Evolutionary conservation across 257 asterid genomes (phyloP).

Genomic region (Striga asiatica): DNA sequence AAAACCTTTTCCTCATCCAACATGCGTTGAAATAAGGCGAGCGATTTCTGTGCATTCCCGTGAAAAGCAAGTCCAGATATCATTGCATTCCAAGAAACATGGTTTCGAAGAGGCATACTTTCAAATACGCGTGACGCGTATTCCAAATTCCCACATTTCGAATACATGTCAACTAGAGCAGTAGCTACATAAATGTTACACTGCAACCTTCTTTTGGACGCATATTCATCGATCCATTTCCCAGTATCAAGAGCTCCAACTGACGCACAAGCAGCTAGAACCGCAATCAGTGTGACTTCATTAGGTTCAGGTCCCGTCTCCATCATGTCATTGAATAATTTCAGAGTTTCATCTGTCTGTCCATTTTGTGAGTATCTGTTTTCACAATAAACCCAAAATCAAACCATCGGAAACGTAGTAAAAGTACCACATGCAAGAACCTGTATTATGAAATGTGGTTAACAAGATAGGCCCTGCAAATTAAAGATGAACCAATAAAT

Average conservation of each 20-base stretch:
- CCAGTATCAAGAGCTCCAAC: slow-evolving; percentile 72
- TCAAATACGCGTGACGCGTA: slow-evolving; percentile 54
- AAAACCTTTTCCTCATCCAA: slow-evolving; percentile 23
- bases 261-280: slow-evolving; percentile 82
- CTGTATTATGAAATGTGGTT: too few relatives aligned
- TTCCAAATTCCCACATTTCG: slow-evolving; percentile 76
- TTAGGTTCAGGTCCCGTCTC: slow-evolving; percentile 51
- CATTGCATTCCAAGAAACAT: slow-evolving; percentile 90
- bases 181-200: slow-evolving; percentile 56
- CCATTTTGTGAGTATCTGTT: slow-evolving; percentile 85
- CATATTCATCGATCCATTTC: slow-evolving; percentile 53
- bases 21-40: slow-evolving; percentile 61
- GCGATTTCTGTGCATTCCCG: slow-evolving; percentile 62
- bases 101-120: slow-evolving; percentile 49
- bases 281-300: slow-evolving; percentile 66
- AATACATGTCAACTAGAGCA: slow-evolving; percentile 81
- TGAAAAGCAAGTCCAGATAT: slow-evolving; percentile 79
- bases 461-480: not conserved
- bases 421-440: not conserved
- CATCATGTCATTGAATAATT: slow-evolving; percentile 54
- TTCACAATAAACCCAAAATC: slow-evolving; percentile 11
- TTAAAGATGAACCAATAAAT: not conserved
- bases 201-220: slow-evolving; percentile 36
- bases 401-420: not conserved
- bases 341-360: slow-evolving; percentile 53